Evolutionary conservation across 1,284 basidiomycete genomes (phyloP).

Genomic region (Salmacisia buchloeana): DNA sequence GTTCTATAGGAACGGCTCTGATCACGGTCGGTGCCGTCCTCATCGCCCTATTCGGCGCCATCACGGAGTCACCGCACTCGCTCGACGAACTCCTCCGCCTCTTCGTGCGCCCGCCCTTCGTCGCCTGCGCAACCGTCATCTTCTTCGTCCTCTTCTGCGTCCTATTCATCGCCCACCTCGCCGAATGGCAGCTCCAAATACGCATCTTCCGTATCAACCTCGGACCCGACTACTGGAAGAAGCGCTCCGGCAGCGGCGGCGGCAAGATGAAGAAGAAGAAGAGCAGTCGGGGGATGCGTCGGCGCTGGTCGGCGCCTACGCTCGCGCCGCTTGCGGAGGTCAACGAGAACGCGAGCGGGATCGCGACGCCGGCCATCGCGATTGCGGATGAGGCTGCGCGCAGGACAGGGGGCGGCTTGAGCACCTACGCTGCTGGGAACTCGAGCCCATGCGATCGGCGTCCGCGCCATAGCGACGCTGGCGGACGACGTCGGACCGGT

Average conservation of each 20-base stretch:
- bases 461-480: too few relatives aligned
- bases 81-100: constrained; percentile 77
- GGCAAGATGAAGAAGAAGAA: constrained; percentile 12
- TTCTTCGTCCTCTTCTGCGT: constrained; percentile 63
- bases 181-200: constrained; percentile 46
- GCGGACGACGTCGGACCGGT: too few relatives aligned
- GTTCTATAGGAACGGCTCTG: constrained; percentile 62
- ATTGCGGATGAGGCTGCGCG: constrained; percentile 26
- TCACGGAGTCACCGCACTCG: constrained; percentile 82
- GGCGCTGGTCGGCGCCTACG: constrained; percentile 36
- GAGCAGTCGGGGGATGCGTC: neutral
- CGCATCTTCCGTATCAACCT: constrained; percentile 16
- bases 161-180: constrained; percentile 27
- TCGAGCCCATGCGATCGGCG: too few relatives aligned
- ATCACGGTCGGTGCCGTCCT: constrained; percentile 83
- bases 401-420: constrained; percentile 9
- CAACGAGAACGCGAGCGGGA: constrained; percentile 45
- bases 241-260: neutral
- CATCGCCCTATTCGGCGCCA: constrained; percentile 85
- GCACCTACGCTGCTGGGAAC: too few relatives aligned
- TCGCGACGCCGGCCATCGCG: constrained; percentile 38
- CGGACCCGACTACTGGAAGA: neutral
- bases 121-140: constrained; percentile 63
- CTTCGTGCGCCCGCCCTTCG: constrained; percentile 72
- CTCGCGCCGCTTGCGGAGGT: constrained; percentile 48